phyloP scores from a whole-genome alignment of 345 rosid species.

The Camelina laxa region DNA sequence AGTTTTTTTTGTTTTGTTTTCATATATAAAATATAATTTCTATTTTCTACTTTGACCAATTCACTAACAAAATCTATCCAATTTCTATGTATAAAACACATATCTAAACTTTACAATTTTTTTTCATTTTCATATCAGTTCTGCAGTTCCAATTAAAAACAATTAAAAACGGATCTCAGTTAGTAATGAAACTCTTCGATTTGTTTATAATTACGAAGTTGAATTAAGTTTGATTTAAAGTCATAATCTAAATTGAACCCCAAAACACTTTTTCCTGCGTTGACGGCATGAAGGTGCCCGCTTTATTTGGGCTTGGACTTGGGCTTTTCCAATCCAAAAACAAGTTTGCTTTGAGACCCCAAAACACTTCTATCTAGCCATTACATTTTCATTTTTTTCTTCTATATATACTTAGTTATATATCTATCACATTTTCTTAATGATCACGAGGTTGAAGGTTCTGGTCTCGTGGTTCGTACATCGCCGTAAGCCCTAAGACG shows the following conservation, averaged over 20 bases:
- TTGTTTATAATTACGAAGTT: background rate
- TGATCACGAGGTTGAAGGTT: too few species aligned
- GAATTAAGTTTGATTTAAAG: background rate
- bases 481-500: too few species aligned
- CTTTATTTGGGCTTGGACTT: constrained; percentile 19
- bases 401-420: background rate
- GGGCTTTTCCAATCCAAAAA: constrained; percentile 22
- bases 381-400: background rate
- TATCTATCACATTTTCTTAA: background rate
- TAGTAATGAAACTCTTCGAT: background rate
- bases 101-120: too few species aligned
- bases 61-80: too few species aligned
- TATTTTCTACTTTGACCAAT: too few species aligned
- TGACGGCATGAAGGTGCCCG: background rate
- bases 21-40: too few species aligned
- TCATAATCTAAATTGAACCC: background rate
- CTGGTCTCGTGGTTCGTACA: too few species aligned
- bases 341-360: background rate
- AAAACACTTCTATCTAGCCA: constrained; percentile 10
- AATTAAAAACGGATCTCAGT: background rate
- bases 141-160: background rate
- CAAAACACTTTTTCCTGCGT: background rate
- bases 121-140: background rate
- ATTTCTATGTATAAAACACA: too few species aligned
- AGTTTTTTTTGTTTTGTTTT: background rate